Evolutionary conservation across 345 rosid species (phyloP).

Genomic region (Eucalyptus marginata): DNA sequence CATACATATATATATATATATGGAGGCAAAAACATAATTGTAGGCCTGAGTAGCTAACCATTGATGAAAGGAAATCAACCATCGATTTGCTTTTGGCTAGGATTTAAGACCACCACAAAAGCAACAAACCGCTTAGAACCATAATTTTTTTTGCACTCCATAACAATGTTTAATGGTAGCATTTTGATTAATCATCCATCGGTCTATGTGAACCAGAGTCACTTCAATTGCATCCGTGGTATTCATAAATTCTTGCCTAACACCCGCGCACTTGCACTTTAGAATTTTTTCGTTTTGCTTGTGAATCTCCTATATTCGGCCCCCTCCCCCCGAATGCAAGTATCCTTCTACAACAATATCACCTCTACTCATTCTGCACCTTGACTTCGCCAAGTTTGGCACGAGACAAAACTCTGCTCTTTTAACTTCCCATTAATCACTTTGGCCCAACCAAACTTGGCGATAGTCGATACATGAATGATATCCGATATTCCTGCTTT

Average conservation of each 20-base stretch:
- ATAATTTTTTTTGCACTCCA: neutral
- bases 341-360: neutral
- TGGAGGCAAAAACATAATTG: neutral
- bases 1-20: neutral
- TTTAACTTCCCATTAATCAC: neutral
- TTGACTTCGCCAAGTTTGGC: neutral
- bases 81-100: neutral
- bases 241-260: too few species aligned
- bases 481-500: neutral
- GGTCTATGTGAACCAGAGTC: too few species aligned
- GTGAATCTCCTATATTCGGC: too few species aligned
- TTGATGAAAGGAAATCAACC: too few species aligned
- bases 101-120: neutral
- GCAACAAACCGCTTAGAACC: neutral
- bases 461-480: neutral
- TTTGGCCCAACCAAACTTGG: neutral
- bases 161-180: too few species aligned
- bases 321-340: neutral
- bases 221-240: too few species aligned
- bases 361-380: neutral
- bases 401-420: neutral
- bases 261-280: neutral
- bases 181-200: too few species aligned
- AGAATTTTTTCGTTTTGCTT: too few species aligned
- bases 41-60: neutral